Evolutionary conservation across 257 asterid species (phyloP).

Genomic region (Nicotiana sylvestris): DNA sequence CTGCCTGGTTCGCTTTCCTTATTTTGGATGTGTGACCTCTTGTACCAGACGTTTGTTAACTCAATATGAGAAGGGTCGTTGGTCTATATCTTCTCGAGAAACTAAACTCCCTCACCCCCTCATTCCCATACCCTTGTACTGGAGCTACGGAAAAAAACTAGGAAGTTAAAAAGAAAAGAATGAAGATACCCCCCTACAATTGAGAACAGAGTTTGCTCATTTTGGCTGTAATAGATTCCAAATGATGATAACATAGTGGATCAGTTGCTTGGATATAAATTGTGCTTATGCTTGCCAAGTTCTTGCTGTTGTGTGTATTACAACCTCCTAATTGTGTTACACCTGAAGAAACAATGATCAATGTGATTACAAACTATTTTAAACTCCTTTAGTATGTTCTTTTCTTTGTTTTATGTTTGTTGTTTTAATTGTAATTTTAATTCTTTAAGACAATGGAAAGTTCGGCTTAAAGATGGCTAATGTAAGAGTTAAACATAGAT

Average conservation of each 20-base stretch:
- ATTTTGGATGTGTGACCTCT: background rate
- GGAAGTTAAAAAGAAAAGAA: background rate
- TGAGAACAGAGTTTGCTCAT: background rate
- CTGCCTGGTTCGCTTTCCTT: slow-evolving; percentile 1
- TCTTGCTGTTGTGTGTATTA: background rate
- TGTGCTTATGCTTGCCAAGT: background rate
- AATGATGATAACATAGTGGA: background rate
- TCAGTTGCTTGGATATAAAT: background rate
- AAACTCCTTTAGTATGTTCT: no score
- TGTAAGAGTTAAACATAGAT: no score
- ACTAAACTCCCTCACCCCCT: background rate
- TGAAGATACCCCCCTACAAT: background rate
- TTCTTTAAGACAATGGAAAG: no score
- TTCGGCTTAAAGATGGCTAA: no score
- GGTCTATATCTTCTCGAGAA: background rate
- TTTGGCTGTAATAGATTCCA: background rate
- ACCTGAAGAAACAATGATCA: background rate
- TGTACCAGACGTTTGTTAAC: slow-evolving; percentile 9
- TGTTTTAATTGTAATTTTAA: no score
- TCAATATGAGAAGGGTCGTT: background rate
- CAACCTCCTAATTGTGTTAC: background rate
- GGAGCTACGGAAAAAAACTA: background rate
- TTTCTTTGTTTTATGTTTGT: no score
- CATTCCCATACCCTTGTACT: background rate
- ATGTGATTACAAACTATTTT: background rate